Conservation (phyloP, 2,329 filamentous ascomycete genomes). For the Fusarium temperatum region DNA sequence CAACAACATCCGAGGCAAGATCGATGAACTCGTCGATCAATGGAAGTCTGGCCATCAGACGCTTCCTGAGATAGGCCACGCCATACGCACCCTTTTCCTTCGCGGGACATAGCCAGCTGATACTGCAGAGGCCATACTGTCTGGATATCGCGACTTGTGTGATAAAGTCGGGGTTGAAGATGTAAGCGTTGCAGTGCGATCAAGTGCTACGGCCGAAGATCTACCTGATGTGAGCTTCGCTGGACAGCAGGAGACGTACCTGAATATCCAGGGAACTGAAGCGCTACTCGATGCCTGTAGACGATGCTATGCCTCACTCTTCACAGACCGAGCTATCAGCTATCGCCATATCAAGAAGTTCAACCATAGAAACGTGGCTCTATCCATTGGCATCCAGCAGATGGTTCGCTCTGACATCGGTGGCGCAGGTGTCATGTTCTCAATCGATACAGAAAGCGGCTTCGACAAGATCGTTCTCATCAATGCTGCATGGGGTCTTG, state of each 20-base stretch:
- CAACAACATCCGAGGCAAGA: slow-evolving; percentile 45
- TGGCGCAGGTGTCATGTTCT: not conserved
- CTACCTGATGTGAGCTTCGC: slow-evolving; percentile 51
- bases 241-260: slow-evolving; percentile 49
- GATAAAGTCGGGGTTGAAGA: slow-evolving; percentile 27
- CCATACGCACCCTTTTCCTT: slow-evolving; percentile 44
- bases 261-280: slow-evolving; percentile 47
- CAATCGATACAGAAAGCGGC: too few species aligned
- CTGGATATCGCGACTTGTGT: slow-evolving; percentile 43
- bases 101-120: slow-evolving; percentile 44
- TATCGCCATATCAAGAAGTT: slow-evolving; percentile 44
- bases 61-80: slow-evolving; percentile 45
- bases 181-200: slow-evolving; percentile 50
- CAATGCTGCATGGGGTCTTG: too few species aligned
- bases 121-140: slow-evolving; percentile 41
- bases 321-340: slow-evolving; percentile 50
- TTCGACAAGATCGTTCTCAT: too few species aligned
- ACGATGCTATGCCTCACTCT: slow-evolving; percentile 51
- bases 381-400: slow-evolving; percentile 44
- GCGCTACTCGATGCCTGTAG: slow-evolving; percentile 47
- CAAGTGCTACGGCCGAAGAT: slow-evolving; percentile 52
- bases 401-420: slow-evolving; percentile 48
- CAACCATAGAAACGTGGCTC: slow-evolving; percentile 40
- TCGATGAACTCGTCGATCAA: slow-evolving; percentile 40
- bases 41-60: slow-evolving; percentile 43